Base-by-base conservation (phyloP, 2,329 filamentous ascomycete genomes). In the Pseudonectria buxi region DNA sequence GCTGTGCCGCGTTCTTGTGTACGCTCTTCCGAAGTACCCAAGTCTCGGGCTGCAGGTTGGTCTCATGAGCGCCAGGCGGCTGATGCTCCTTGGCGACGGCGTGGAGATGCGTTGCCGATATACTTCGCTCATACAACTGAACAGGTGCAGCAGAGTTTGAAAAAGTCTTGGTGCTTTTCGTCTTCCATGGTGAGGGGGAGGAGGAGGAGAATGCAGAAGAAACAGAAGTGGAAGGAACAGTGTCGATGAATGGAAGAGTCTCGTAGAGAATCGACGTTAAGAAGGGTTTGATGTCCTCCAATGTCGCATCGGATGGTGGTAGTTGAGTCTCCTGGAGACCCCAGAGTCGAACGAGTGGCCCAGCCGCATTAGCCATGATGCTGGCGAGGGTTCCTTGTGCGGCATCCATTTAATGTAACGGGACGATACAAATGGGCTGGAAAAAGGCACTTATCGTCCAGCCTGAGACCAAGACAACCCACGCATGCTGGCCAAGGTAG, bases 21-120 rank as follows among this genome's bases (percentile, higher is more conserved):
- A 73, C 59, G 53, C 77, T 83, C 29, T 69, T 69, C 37, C 83
- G 71, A 27, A 74, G 74, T 35, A 71, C 72, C 83, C 83, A 87
- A 13, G 66, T 70, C 58, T 83, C 80, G 2, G 54, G 33, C 15
- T 44, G 46, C 13, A 51, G 24, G 25, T 46, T 49, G 6, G 32
- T 26, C 7, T 40, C 42, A 16, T 38, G 39, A 12, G 55, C 39
- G 9, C 49, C 41, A 2, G 51, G 46, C 4, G 53, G 51, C 33
- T 56, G 53, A 40, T 59, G 56, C 40, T 55, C 50, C 25, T 56
- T 50, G 7, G 61, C 60, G 26, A 67, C 47, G 26, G 50, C 50
- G 32, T 60, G 57, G 6, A 78, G 59, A 24, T 68, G 67, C 25
- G 59, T 54, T 2, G 61, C 59, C 7, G 64, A 46, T 14, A 82